A percentile compares a stretch with the other conserved stretches of the same genome.
phyloP scores from a whole-genome alignment of 2,329 filamentous ascomycete species.

The Hymenoscyphus occultus region DNA sequence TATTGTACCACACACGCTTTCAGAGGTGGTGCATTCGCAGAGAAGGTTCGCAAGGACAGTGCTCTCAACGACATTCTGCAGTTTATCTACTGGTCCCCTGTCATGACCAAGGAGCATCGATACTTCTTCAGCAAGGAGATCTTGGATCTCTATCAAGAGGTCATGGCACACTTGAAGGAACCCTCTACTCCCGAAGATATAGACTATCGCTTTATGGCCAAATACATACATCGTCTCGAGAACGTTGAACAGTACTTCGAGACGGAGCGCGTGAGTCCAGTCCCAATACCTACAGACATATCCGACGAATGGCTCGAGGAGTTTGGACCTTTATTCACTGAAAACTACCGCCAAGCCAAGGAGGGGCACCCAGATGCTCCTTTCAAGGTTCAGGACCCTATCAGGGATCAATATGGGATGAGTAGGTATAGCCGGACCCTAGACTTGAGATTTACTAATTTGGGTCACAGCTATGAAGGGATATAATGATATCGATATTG shows the following conservation, averaged over 20 bases:
- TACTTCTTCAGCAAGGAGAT: constrained; percentile 2
- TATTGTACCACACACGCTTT: not conserved
- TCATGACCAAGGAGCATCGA: constrained; percentile 12
- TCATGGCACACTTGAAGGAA: constrained; percentile 1
- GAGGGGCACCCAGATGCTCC: not conserved
- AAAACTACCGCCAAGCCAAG: not conserved
- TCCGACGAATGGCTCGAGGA: not conserved
- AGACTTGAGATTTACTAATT: not conserved
- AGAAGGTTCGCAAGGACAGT: not conserved
- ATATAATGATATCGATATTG: not conserved
- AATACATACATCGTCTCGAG: not conserved
- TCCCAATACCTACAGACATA: constrained; percentile 7
- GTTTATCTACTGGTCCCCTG: constrained; percentile 10
- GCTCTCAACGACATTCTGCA: constrained; percentile 12
- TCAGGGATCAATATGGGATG: constrained; percentile 2
- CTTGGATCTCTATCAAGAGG: not conserved
- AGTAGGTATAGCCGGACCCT: constrained; percentile 7
- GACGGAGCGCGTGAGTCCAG: not conserved
- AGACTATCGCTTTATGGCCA: not conserved
- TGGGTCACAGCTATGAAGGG: constrained; percentile 1
- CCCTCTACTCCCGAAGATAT: not conserved
- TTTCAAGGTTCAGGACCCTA: not conserved
- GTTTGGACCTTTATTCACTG: constrained; percentile 7
- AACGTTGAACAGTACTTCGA: not conserved
- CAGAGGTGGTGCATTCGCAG: constrained; percentile 10